Conservation (phyloP, 345 rosid genomes). For the Gossypium raimondii region DNA sequence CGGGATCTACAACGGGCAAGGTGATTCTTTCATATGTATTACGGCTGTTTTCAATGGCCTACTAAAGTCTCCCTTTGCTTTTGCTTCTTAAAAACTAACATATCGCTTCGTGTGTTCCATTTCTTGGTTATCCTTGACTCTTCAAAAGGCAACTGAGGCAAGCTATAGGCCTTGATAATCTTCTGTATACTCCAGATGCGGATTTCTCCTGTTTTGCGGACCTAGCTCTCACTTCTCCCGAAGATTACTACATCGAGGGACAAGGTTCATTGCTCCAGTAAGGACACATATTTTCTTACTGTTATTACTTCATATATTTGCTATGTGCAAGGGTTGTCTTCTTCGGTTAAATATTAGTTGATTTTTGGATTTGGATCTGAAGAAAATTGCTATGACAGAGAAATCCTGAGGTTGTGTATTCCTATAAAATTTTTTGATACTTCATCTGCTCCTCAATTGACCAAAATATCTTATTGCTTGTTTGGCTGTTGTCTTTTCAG, state of each 20-base stretch:
- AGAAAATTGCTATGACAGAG: neutral
- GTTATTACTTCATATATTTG: neutral
- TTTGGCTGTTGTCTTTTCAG: neutral
- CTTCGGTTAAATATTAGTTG: neutral
- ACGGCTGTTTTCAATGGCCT: neutral
- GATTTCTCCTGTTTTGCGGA: conserved; percentile 98
- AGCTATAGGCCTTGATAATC: conserved; percentile 88
- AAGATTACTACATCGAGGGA: conserved; percentile 91
- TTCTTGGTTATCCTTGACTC: neutral
- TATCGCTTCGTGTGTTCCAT: neutral
- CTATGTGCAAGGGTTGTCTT: neutral
- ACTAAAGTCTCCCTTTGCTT: no score
- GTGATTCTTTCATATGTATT: conserved; percentile 38
- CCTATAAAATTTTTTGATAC: neutral
- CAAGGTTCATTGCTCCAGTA: conserved; percentile 98
- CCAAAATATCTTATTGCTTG: neutral
- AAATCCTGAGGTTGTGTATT: neutral
- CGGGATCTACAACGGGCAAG: conserved; percentile 77
- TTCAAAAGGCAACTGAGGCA: conserved; percentile 63
- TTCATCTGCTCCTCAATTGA: neutral
- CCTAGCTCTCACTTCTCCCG: conserved; percentile 85
- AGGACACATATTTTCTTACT: conserved; percentile 21
- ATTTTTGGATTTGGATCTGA: neutral
- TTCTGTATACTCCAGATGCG: conserved; percentile 95
- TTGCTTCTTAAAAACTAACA: neutral